Percentiles rank a stretch among this genome's conserved stretches.
These are phyloP conservation scores for Capronia coronata DNA, from an alignment of 2,329 filamentous ascomycete species.

Conservation along the genomic window DNA sequence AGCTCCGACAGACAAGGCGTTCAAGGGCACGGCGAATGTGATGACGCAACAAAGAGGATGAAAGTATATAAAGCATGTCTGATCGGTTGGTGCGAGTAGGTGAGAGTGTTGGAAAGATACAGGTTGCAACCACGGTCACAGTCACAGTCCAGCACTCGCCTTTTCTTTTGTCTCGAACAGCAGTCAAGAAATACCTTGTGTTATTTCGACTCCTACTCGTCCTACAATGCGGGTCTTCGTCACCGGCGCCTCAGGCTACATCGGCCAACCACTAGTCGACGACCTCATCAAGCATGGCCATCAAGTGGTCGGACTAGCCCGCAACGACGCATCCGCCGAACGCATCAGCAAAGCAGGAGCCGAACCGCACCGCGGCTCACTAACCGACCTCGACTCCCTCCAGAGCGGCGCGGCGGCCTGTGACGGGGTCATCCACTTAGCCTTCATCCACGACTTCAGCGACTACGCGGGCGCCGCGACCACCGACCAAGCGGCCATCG, in stretches of 20 bases:
- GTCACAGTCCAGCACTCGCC: too few relatives aligned
- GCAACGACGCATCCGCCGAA: constrained; percentile 31
- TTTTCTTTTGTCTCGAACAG: too few relatives aligned
- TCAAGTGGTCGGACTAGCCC: constrained; percentile 39
- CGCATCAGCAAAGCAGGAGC: constrained; percentile 33
- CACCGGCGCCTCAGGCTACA: constrained; percentile 42
- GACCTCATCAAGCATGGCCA: constrained; percentile 39
- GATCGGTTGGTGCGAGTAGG: too few relatives aligned
- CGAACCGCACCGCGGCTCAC: constrained; percentile 32
- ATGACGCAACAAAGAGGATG: too few relatives aligned
- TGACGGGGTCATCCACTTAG: constrained; percentile 40
- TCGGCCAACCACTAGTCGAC: constrained; percentile 37
- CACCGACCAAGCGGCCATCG: constrained; percentile 35
- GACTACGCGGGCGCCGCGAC: constrained; percentile 30
- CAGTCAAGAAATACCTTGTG: too few relatives aligned
- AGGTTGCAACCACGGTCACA: too few relatives aligned
- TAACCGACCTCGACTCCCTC: constrained; percentile 35
- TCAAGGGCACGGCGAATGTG: too few relatives aligned
- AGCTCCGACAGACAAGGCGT: too few relatives aligned
- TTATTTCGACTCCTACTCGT: too few relatives aligned
- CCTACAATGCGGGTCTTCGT: constrained; percentile 36
- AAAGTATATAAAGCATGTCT: too few relatives aligned
- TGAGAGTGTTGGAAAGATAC: too few relatives aligned
- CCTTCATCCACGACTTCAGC: constrained; percentile 40
- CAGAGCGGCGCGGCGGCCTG: constrained; percentile 30